Evolutionary conservation across 139 green algal species (phyloP), one percentile per base, ranked within the genome.

Genomic region (Mesostigma viride): DNA sequence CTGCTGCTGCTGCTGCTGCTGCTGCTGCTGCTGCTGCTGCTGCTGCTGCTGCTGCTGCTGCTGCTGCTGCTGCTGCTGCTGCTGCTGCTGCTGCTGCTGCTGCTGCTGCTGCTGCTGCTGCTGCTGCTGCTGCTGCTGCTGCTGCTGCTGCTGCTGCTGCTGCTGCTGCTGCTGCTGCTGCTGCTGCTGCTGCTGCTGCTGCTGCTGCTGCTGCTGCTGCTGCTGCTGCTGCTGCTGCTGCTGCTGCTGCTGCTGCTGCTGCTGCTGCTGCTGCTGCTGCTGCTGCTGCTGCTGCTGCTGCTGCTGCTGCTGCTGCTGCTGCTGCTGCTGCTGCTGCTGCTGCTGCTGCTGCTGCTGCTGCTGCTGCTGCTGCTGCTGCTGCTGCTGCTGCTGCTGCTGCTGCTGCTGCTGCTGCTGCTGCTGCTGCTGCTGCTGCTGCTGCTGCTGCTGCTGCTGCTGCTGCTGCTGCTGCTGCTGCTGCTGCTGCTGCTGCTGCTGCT

Each of bases 401-500:
- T 51, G 40, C 40, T 51, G 40, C 40, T 51, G 58, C 58, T 65
- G 58, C 58, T 33, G 53, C 53, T 35, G 53, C 53, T 31, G 24
- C 53, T 31, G 11, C 26, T 62, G 53, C 53, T 62, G 11, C 26
- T 31, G 53, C 53, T 62, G 11, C 26, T 62, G 53, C 26, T 62
- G 11, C 26, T 62, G 53, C 26, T 62, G 11, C 26, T 62, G 53
- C 53, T 62, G 11, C 26, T 62, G 53, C 53, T 62, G 11, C 26
- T 62, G 53, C 53, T 62, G 24, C 26, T 62, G 53, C 26, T 31
- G 53, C 26, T 31, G 53, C 26, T 31, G 53, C 26, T 31, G 26
- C 26, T 62, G 24, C 26, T 31, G 26, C 24, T 31, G 26, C 24
- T 31, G 53, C 53, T 62, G 53, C 24, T 62, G 26, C 26, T 62